Evolutionary conservation across 768 basidiomycete genomes (phyloP), one percentile per base, ranked within the genome.

Genomic region (Panaeolus cyanescens): DNA sequence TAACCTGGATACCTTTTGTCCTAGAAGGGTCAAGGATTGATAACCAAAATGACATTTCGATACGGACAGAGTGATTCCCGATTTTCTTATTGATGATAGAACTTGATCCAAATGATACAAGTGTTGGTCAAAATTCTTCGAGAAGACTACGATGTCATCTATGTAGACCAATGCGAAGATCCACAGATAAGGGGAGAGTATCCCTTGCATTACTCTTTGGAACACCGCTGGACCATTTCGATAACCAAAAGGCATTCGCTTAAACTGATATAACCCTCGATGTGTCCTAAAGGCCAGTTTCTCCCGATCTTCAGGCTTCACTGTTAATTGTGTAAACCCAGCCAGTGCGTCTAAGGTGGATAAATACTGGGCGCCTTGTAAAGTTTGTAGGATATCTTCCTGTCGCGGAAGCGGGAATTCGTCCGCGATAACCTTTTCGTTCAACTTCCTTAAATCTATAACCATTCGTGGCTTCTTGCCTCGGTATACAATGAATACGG

Each of bases 121-220:
- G 59, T 80, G 76, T 1, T 79, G 70, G 0, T 75, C 63, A 1
- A 70, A 70, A 0, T 58, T 62, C 30, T 59, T 42, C 0, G 73
- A 75, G 55, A 69, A 80, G 0, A 79, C 67, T 0, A 80, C 70
- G 1, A 80, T 80, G 45, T 82, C 73, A 54, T 81, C 76, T 7
- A 81, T 78, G 50, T 80, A 82, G 0, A 80, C 78, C 10, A 77
- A 54, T 1, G 75, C 61, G 53, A 79, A 79, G 0, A 78, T 59
- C 77, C 78, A 79, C 2, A 80, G 63, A 55, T 64, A 79, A 0
- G 73, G 75, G 0, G 75, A 65, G 0, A 79, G 64, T 0, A 79
- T 62, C 5, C 58, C 57, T 36, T 80, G 76, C 79, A 82, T 81
- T 1, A 79, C 64, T 22, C 76, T 42, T 58, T 81, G 80, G 59